Conservation (phyloP, 805 yeast species). For the Candida krabiensis region DNA sequence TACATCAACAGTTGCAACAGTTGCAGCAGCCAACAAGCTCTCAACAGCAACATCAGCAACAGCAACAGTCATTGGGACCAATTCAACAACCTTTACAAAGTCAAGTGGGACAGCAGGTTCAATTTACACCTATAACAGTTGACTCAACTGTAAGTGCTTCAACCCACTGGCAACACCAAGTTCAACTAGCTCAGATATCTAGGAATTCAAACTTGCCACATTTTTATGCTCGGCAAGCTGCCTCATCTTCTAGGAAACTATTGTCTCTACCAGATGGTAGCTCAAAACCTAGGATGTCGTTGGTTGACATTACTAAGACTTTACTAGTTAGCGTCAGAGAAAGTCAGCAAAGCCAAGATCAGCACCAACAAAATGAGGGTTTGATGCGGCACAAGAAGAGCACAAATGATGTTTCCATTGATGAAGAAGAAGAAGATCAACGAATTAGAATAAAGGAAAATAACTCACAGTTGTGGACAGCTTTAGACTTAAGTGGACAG, state of each 20-base stretch:
- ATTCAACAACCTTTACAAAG: conserved; percentile 25
- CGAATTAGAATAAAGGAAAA: conserved; percentile 57
- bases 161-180: conserved; percentile 76
- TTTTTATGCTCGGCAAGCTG: conserved; percentile 81
- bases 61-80: conserved; percentile 32
- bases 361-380: conserved; percentile 34
- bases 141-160: conserved; percentile 39
- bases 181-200: conserved; percentile 68
- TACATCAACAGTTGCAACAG: conserved; percentile 26
- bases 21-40: conserved; percentile 30
- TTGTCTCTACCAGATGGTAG: conserved; percentile 35
- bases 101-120: conserved; percentile 22
- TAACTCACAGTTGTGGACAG: conserved; percentile 90
- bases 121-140: conserved; percentile 30
- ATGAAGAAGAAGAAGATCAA: conserved; percentile 67
- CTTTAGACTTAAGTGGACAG: conserved; percentile 89
- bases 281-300: conserved; percentile 32
- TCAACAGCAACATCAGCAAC: conserved; percentile 31
- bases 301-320: conserved; percentile 42
- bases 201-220: conserved; percentile 71
- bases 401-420: conserved; percentile 34
- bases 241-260: conserved; percentile 57
- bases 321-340: conserved; percentile 34
- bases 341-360: conserved; percentile 24
- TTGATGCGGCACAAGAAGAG: conserved; percentile 39